Percentiles rank a stretch among this genome's conserved stretches.
These are phyloP conservation scores for Cordyceps farinosa DNA, from an alignment of 2,329 filamentous ascomycete species.

Conservation along the genomic window DNA sequence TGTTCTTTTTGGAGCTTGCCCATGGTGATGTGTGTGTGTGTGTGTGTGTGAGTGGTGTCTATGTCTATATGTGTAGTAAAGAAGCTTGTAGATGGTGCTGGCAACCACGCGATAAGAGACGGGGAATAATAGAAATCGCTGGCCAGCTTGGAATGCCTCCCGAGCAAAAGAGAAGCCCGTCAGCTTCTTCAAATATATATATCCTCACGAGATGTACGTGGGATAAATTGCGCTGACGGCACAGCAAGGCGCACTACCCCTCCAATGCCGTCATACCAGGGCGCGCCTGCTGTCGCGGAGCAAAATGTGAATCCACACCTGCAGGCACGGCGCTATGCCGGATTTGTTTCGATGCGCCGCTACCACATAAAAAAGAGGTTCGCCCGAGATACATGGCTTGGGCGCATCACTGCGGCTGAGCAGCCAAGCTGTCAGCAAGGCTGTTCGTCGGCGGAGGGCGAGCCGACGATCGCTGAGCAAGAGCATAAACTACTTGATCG, in stretches of 20 bases:
- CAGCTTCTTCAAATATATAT: background rate
- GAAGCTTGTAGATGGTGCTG: background rate
- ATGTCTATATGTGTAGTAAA: background rate
- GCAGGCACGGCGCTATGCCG: background rate
- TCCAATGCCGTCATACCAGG: background rate
- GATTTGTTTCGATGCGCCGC: background rate
- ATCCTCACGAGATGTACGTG: background rate
- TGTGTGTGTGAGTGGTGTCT: background rate
- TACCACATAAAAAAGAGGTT: background rate
- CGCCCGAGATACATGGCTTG: background rate
- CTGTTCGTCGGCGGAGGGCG: no score
- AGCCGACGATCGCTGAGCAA: no score
- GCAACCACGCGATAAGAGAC: background rate
- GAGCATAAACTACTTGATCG: no score
- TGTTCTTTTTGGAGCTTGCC: constrained; percentile 10
- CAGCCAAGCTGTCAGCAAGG: no score
- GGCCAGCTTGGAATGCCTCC: background rate
- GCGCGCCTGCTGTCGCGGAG: background rate
- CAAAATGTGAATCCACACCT: no score
- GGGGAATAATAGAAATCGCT: no score
- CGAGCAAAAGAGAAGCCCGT: background rate
- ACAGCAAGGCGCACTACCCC: background rate
- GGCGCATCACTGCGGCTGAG: background rate
- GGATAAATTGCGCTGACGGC: background rate
- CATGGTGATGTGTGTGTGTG: constrained; percentile 3